phyloP scores from a whole-genome alignment of 1,284 basidiomycete genomes.

The Mycena sp. region DNA sequence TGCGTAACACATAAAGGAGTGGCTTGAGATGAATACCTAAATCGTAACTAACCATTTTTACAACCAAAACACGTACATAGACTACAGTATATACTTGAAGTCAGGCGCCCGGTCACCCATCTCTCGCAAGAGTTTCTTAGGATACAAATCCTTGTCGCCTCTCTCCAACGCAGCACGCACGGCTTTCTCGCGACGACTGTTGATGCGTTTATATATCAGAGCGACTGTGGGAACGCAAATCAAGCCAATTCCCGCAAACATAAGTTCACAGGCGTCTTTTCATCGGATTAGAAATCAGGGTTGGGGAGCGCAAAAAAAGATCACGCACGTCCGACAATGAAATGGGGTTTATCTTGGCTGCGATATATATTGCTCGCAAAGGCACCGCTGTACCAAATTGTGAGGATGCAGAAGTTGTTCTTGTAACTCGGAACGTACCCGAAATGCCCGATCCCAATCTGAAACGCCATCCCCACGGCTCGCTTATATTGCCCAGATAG shows the following conservation, averaged over 20 bases:
- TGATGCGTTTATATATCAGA: conserved; percentile 63
- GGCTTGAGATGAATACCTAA: too few relatives aligned
- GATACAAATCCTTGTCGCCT: conserved; percentile 46
- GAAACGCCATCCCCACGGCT: conserved; percentile 67
- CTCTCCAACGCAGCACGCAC: conserved; percentile 42
- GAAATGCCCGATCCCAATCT: conserved; percentile 68
- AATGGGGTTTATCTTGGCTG: conserved; percentile 65
- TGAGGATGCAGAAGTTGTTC: neutral
- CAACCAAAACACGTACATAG: too few relatives aligned
- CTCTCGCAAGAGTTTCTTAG: conserved; percentile 52
- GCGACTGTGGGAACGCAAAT: conserved; percentile 60
- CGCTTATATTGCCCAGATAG: conserved; percentile 73
- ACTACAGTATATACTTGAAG: conserved; percentile 66
- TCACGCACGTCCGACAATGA: conserved; percentile 65
- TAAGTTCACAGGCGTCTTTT: conserved; percentile 70
- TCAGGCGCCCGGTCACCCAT: conserved; percentile 73
- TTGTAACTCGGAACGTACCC: neutral
- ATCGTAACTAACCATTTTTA: too few relatives aligned
- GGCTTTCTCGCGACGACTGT: conserved; percentile 53
- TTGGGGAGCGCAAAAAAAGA: neutral
- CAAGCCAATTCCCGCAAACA: conserved; percentile 73
- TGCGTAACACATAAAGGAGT: too few relatives aligned
- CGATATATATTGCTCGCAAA: conserved; percentile 72
- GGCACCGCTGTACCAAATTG: conserved; percentile 46
- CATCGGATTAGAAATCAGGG: neutral